Evolutionary conservation across 768 basidiomycete species (phyloP), one percentile per base, ranked within the genome.

Genomic region (Leccinum broughii): DNA sequence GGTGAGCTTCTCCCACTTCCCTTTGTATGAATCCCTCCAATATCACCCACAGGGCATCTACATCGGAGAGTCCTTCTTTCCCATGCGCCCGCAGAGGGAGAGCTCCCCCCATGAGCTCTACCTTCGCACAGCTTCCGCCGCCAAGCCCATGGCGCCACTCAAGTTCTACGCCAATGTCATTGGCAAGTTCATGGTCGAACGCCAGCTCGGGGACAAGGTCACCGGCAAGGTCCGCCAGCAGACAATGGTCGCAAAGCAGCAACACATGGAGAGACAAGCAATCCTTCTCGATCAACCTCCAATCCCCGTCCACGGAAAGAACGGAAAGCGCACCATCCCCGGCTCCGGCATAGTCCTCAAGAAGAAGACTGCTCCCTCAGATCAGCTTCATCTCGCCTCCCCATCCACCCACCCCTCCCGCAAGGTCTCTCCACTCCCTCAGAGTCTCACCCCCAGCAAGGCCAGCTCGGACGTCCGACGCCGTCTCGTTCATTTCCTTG

Each of bases 121-220:
- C 72, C 80, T 92, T 22, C 83, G 89, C 15, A 77, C 84, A 13
- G 77, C 86, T 39, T 81, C 82, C 15, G 78, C 81, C 8, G 75
- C 80, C 24, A 87, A 85, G 70, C 84, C 82, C 53, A 83, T 78
- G 63, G 82, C 84, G 0, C 85, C 88, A 2, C 81, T 92, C 64
- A 90, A 89, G 70, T 82, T 89, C 20, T 83, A 87, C 64, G 90
- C 88, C 62, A 86, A 85, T 65, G 83, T 93, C 49, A 78, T 83
- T n/a, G 89, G 89, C 39, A 90, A 87, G 72, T 83, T 89, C 69
- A 78, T 76, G 37, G 84, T 92, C 55, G 85, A 86, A 54, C 83
- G 83, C 53, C 81, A 89, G 66, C 79, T 90, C 37, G 82, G 76
- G 64, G 68, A 73, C 49, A 76, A 71, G 44, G 71, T 77, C 60